Evolutionary conservation across 2,329 filamentous ascomycete species (phyloP).

Genomic region (Botrytis aclada): DNA sequence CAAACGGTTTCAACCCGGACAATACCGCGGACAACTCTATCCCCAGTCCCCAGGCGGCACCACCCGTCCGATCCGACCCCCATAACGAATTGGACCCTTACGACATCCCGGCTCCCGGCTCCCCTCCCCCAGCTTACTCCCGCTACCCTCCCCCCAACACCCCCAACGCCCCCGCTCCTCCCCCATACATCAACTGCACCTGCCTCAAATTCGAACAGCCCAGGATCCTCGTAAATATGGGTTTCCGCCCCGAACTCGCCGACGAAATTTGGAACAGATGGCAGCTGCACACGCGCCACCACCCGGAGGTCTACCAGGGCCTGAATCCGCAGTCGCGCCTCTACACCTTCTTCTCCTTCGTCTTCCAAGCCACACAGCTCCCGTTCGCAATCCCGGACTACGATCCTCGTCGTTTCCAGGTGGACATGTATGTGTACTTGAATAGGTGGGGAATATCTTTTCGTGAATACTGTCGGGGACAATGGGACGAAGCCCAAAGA

Average conservation of each 20-base stretch:
- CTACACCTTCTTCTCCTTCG: neutral
- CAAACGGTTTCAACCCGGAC: neutral
- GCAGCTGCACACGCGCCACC: neutral
- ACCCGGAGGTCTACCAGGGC: neutral
- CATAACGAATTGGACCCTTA: neutral
- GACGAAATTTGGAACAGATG: neutral
- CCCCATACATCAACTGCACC: neutral
- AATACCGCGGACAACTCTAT: neutral
- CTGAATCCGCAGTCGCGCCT: neutral
- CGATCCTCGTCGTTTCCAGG: neutral
- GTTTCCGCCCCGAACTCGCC: neutral
- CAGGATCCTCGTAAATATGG: fast-evolving
- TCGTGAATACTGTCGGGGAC: fast-evolving
- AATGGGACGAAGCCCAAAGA: neutral
- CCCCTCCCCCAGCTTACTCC: neutral
- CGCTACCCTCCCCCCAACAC: neutral
- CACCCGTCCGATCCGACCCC: neutral
- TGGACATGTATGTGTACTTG: neutral
- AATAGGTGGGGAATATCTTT: neutral
- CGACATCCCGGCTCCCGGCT: neutral
- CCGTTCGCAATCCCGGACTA: neutral
- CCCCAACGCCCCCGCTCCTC: neutral
- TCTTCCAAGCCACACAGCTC: neutral
- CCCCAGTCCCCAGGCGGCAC: neutral
- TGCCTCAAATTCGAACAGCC: neutral